Percentiles rank a stretch among this genome's conserved stretches.
phyloP scores from a whole-genome alignment of 1,139 yeast species.

The Scheffersomyces illinoinensis region DNA sequence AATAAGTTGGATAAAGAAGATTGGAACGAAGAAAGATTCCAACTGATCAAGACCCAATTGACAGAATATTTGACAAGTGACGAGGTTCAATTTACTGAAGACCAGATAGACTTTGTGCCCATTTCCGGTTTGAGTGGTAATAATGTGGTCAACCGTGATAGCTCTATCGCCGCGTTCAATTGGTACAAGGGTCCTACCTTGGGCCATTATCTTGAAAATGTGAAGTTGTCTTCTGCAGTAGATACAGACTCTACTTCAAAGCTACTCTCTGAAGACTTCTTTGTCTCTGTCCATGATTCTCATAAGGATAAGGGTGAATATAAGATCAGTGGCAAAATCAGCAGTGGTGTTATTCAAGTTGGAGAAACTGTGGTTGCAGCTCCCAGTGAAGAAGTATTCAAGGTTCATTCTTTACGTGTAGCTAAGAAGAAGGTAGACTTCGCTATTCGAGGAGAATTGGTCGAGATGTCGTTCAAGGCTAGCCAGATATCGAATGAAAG shows the following conservation, averaged over 20 bases:
- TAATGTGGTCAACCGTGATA: constrained; percentile 61
- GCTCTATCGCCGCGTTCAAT: constrained; percentile 26
- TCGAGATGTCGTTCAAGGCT: constrained; percentile 56
- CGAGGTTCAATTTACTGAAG: constrained; percentile 58
- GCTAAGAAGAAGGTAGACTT: constrained; percentile 29
- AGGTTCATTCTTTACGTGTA: constrained; percentile 31
- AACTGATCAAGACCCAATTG: constrained; percentile 60
- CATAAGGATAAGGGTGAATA: constrained; percentile 29
- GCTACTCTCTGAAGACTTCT: constrained; percentile 41
- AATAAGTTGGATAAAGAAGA: constrained; percentile 82
- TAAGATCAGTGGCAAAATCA: constrained; percentile 68
- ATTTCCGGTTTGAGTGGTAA: constrained; percentile 84
- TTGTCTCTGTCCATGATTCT: constrained; percentile 53
- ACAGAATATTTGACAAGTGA: constrained; percentile 53
- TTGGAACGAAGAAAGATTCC: constrained; percentile 70
- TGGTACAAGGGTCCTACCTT: constrained; percentile 76
- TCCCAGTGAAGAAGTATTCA: constrained; percentile 48
- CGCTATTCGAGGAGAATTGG: constrained; percentile 74
- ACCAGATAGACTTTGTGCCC: constrained; percentile 70
- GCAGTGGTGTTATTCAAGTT: constrained; percentile 72
- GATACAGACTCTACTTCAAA: constrained; percentile 10
- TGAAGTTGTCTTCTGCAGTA: constrained; percentile 7
- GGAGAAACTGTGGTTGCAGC: constrained; percentile 69
- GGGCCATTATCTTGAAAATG: constrained; percentile 53
- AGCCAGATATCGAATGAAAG: constrained; percentile 46